These are phyloP conservation scores for Calonectria multiphialidica DNA, from an alignment of 2,329 filamentous ascomycete species.

Conservation along the genomic window DNA sequence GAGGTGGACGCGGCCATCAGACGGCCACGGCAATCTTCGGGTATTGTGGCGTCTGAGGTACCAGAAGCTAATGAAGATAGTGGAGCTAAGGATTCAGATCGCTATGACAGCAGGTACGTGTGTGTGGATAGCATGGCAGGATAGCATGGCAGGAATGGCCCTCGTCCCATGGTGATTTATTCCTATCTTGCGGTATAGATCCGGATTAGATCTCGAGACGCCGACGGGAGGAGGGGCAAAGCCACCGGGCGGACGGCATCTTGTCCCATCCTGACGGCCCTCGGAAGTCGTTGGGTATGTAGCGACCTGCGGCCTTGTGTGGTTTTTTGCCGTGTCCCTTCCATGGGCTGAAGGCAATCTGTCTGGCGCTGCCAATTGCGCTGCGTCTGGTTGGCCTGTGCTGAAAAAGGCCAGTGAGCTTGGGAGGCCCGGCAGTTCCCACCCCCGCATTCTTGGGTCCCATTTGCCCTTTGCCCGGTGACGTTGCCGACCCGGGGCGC, in stretches of 20 bases:
- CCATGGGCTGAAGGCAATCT: constrained; percentile 5
- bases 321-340: constrained; percentile 3
- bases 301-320: constrained; percentile 4
- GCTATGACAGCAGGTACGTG: neutral
- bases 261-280: neutral
- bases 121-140: neutral
- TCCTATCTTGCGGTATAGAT: no score
- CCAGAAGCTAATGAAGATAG: constrained; percentile 1
- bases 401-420: neutral
- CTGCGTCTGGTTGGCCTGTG: constrained; percentile 18
- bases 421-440: constrained; percentile 10
- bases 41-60: constrained; percentile 14
- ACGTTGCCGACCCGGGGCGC: constrained; percentile 27
- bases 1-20: constrained; percentile 12
- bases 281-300: neutral
- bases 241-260: neutral
- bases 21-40: constrained; percentile 16
- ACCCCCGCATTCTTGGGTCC: constrained; percentile 23
- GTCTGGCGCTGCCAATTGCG: constrained; percentile 9
- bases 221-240: neutral
- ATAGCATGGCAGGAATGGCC: neutral
- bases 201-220: neutral
- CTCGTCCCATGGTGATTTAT: neutral
- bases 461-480: constrained; percentile 26
- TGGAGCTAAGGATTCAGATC: constrained; percentile 11